Evolutionary conservation across 257 asterid species (phyloP).

Genomic region (Coffea canephora): DNA sequence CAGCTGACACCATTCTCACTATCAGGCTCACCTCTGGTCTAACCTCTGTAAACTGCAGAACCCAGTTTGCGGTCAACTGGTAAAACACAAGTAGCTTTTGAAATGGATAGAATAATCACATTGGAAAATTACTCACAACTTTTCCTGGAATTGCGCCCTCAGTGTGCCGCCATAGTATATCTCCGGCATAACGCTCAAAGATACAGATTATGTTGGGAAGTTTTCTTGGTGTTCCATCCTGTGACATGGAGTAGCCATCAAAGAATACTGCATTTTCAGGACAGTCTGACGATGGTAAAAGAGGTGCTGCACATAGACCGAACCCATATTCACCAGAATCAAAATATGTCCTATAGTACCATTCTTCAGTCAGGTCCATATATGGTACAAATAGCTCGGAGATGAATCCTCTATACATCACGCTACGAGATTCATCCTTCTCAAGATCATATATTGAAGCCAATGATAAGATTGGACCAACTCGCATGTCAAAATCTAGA

Average conservation of each 20-base stretch:
- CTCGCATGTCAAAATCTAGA: constrained; percentile 60
- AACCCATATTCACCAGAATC: constrained; percentile 70
- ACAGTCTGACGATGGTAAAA: constrained; percentile 59
- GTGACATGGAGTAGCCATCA: constrained; percentile 47
- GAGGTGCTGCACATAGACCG: constrained; percentile 50
- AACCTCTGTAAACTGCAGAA: neutral
- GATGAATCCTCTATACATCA: constrained; percentile 65
- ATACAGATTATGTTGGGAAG: constrained; percentile 45
- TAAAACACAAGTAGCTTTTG: neutral
- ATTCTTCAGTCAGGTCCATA: constrained; percentile 69
- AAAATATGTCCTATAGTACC: constrained; percentile 60
- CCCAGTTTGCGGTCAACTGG: neutral
- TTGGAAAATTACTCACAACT: constrained; percentile 22
- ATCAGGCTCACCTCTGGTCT: constrained; percentile 54
- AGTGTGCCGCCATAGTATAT: constrained; percentile 74
- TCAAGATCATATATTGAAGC: constrained; percentile 58
- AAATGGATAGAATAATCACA: too few species aligned
- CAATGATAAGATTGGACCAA: constrained; percentile 58
- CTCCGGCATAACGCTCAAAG: constrained; percentile 59
- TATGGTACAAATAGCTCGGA: constrained; percentile 77
- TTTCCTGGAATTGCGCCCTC: constrained; percentile 42
- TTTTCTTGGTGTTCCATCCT: constrained; percentile 46
- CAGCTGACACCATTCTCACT: constrained; percentile 66
- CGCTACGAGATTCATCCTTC: constrained; percentile 39
- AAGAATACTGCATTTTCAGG: constrained; percentile 50